These are phyloP conservation scores for Lactarius akahatsu DNA, from an alignment of 768 basidiomycete genomes.

Conservation along the genomic window DNA sequence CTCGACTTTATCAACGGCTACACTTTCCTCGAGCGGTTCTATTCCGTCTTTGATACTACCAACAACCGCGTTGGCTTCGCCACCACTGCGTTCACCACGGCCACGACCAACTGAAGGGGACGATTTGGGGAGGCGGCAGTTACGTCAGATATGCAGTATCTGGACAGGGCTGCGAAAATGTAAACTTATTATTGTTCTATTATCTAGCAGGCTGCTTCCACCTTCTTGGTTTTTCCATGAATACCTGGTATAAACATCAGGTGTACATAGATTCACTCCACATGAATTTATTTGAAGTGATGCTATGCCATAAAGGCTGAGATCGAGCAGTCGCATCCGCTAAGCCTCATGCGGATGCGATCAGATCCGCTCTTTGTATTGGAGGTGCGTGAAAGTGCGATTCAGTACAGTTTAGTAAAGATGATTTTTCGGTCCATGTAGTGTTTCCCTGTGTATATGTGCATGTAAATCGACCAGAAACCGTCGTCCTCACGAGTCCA, in stretches of 20 bases:
- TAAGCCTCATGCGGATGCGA: neutral
- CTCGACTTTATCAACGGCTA: conserved; percentile 42
- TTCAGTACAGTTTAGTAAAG: no score
- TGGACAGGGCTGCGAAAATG: neutral
- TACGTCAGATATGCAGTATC: neutral
- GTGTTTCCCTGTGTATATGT: neutral
- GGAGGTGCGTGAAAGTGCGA: no score
- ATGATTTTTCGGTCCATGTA: neutral
- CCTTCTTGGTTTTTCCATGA: neutral
- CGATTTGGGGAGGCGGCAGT: neutral
- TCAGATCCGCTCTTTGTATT: no score
- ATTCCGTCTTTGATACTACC: conserved; percentile 38
- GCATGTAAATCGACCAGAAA: neutral
- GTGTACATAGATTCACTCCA: neutral
- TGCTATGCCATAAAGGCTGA: no score
- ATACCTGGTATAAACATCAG: neutral
- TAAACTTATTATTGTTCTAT: neutral
- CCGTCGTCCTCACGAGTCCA: neutral
- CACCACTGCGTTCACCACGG: conserved; percentile 36
- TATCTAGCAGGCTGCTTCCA: neutral
- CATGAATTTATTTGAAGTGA: neutral
- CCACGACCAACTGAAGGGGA: conserved; percentile 33
- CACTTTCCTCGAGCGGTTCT: conserved; percentile 41
- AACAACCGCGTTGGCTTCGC: conserved; percentile 39
- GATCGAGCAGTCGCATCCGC: neutral